phyloP scores from a whole-genome alignment of 2,329 filamentous ascomycete species.

The Diaporthe destruens region DNA sequence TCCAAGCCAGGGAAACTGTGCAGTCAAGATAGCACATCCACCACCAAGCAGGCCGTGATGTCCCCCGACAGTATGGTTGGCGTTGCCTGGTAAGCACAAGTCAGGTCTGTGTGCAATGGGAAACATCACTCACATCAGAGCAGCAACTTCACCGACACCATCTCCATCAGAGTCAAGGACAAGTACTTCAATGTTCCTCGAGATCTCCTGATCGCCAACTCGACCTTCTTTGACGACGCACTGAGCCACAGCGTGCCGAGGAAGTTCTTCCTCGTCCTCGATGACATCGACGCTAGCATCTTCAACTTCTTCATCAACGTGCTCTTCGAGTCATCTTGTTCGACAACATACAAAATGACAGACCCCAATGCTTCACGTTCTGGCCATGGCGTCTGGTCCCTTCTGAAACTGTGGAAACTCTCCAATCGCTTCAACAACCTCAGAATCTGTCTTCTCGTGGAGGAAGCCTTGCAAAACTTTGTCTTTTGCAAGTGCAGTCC shows the following conservation, averaged over 20 bases:
- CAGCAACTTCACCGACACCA: constrained; percentile 4
- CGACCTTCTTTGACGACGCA: constrained; percentile 4
- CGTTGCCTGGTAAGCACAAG: neutral
- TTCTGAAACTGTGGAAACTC: constrained; percentile 45
- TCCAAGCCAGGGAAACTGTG: neutral
- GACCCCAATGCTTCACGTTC: neutral
- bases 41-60: neutral
- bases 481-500: constrained; percentile 15
- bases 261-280: constrained; percentile 15
- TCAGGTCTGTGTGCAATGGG: neutral
- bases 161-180: neutral
- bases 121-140: neutral
- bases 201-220: neutral
- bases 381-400: neutral
- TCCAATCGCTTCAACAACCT: constrained; percentile 43
- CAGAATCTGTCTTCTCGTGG: constrained; percentile 33
- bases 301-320: constrained; percentile 21
- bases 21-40: neutral
- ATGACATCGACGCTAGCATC: neutral
- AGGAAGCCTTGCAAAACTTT: constrained; percentile 44
- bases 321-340: neutral
- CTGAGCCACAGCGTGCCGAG: neutral
- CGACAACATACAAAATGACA: constrained; percentile 42
- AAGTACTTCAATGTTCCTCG: constrained; percentile 8
- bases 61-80: neutral